Evolutionary conservation across 352 stramenopile species (phyloP), one percentile per base, ranked within the genome.

Genomic region (Globisporangium middletonii): DNA sequence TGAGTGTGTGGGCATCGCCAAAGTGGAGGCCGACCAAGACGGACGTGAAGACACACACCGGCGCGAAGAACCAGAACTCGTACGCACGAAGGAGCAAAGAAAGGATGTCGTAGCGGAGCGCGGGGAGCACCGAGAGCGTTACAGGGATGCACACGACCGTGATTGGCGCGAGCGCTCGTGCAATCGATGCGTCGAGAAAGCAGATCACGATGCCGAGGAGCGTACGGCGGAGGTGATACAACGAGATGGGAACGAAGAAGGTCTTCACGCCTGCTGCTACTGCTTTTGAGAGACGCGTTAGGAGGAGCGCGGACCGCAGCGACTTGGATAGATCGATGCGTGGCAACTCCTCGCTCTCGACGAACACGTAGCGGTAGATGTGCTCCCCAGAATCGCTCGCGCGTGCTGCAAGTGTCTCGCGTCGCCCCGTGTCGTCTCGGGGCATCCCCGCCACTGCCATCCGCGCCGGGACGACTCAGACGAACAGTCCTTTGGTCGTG

Each of bases 51-150:
- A 49, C 62, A 53, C 27, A 65, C 54, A 15, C 58, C n/a, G 12
- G 60, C 43, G 45, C 61, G 37, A 73, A 73, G 54, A 69, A 80
- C 66, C 64, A 77, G 45, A 77, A 73, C 13, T 80, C 69, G 50
- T 77, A 76, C 1, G 66, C 76, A 7, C 50, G 50, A 0, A 57
- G 26, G 13, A 77, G 27, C 1, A 71, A 11, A 18, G 64, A 47
- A 13, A 74, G 59, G 6, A 77, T 60, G 37, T 74, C 66, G 49
- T 44, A 6, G 4, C 55, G 46, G 4, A 61, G 30, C 13, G 3
- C 13, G 18, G 4, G 12, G 13, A 44, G 11, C 41, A 19, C 18
- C 2, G 5, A 19, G 3, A 45, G 13, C 3, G 18, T 7, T 11
- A 8, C 33, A 9, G 33, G 33, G 6, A 37, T 37, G 33, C 33